These are phyloP conservation scores for Russula lepida DNA, from an alignment of 768 basidiomycete species.

Conservation along the genomic window DNA sequence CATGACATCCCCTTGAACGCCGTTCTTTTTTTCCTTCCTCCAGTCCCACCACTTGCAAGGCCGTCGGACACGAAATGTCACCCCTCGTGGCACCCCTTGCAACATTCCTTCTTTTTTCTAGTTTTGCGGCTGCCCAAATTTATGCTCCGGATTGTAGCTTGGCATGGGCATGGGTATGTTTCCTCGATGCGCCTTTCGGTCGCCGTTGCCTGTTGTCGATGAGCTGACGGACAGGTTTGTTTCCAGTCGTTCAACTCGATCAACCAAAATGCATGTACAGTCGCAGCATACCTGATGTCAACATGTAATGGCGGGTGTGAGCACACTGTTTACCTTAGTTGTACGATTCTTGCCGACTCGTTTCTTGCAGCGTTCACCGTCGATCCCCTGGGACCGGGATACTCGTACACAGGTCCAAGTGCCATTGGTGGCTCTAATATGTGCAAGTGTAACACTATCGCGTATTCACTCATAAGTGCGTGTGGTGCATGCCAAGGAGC, in stretches of 20 bases:
- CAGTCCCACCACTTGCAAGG: neutral
- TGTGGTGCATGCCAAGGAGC: slow-evolving; percentile 7
- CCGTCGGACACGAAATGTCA: neutral
- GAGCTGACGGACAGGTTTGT: neutral
- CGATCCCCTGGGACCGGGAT: neutral
- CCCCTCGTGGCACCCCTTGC: neutral
- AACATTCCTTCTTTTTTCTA: neutral
- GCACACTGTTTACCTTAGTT: neutral
- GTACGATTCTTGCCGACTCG: neutral
- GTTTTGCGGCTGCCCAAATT: neutral
- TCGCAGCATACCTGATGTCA: slow-evolving; percentile 2
- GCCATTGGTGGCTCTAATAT: neutral
- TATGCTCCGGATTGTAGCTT: slow-evolving; percentile 1
- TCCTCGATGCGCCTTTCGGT: neutral
- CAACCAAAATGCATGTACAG: slow-evolving; percentile 3
- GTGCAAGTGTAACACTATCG: slow-evolving; percentile 12
- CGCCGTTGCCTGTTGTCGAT: neutral
- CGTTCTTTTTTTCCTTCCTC: neutral
- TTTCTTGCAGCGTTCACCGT: slow-evolving; percentile 4
- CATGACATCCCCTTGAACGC: neutral
- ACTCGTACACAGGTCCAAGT: neutral
- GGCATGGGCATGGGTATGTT: neutral
- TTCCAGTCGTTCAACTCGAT: slow-evolving; percentile 4
- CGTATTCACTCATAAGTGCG: slow-evolving; percentile 12
- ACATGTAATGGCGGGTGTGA: slow-evolving; percentile 10